phyloP scores from a whole-genome alignment of 805 yeast species.

The Yarrowia sp. region DNA sequence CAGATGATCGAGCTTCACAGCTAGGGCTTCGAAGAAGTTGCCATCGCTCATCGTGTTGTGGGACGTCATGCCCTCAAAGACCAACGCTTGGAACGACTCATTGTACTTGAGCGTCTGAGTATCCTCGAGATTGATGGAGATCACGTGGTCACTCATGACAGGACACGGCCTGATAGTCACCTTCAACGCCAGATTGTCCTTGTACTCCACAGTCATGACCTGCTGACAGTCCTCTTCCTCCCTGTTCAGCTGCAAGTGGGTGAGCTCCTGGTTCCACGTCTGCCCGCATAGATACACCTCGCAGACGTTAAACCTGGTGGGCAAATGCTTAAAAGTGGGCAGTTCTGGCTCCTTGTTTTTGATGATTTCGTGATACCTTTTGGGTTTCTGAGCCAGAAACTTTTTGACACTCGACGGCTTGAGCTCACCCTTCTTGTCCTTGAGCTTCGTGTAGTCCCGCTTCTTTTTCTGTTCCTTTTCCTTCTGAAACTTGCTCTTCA shows the following conservation, averaged over 20 bases:
- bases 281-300: neutral
- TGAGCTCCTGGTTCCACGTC: constrained; percentile 13
- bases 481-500: neutral
- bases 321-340: too few relatives aligned
- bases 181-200: neutral
- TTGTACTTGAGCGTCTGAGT: neutral
- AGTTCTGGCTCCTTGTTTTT: too few relatives aligned
- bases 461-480: neutral
- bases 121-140: constrained; percentile 1
- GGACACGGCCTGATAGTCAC: neutral
- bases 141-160: neutral
- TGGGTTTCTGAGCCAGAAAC: neutral
- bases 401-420: too few relatives aligned
- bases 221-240: neutral
- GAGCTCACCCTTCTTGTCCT: neutral
- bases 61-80: neutral
- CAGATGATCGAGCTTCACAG: neutral
- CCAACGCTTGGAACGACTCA: neutral
- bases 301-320: neutral
- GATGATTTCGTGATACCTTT: too few relatives aligned
- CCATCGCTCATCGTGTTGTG: neutral
- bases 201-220: neutral
- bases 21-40: neutral
- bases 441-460: neutral
- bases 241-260: neutral